Base-by-base conservation (phyloP, 2,329 filamentous ascomycete genomes). In the Fusarium longipes region DNA sequence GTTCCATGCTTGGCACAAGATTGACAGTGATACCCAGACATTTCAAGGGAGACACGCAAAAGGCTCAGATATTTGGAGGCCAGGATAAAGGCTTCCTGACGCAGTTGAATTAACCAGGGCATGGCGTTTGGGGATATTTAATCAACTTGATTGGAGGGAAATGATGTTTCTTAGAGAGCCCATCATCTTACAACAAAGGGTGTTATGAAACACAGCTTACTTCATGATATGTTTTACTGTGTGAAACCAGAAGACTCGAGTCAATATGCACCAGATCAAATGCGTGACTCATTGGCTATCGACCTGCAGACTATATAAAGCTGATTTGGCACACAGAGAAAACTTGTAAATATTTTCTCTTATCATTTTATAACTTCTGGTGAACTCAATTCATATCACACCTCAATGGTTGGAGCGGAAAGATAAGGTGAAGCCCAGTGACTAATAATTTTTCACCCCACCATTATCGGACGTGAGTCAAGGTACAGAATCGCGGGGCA, bases 371-470 rank as follows among this genome's bases (percentile, higher is more conserved):
- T 29, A 43, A n/a, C 35, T 25, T 11, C 25, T 25, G 5, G 29
- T 24, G 35, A 30, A 42, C 25, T 18, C 27, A 22, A 35, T 27
- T 55, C 47, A 49, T 65, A 51, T 63, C 59, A 49, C 25, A 10
- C 8, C 18, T 48, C 52, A 33, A 25, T 58, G 40, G 32, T 36
- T 49, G 30, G 8, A 43, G 40, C 17, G 24, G 48, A 33, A 40
- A 64, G 60, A 65, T 65, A 65, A 60, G 43, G 8, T 32, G 35
- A 51, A 48, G 27, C 36, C 32, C 12, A 38, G 64, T 67, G 64
- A 68, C 64, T 67, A 67, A 63, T 42, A 63, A 54, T 67, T 68
- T 67, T 68, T 59, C 47, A 67, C 59, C 59, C 64, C 63, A 64
- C 64, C 64, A 68, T 67, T 60, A 67, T 67, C 63, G 56, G 55